Percentiles rank a stretch among this genome's conserved stretches.
These are phyloP conservation scores for Westerdykella ornata DNA, from an alignment of 2,329 filamentous ascomycete genomes.

Conservation along the genomic window DNA sequence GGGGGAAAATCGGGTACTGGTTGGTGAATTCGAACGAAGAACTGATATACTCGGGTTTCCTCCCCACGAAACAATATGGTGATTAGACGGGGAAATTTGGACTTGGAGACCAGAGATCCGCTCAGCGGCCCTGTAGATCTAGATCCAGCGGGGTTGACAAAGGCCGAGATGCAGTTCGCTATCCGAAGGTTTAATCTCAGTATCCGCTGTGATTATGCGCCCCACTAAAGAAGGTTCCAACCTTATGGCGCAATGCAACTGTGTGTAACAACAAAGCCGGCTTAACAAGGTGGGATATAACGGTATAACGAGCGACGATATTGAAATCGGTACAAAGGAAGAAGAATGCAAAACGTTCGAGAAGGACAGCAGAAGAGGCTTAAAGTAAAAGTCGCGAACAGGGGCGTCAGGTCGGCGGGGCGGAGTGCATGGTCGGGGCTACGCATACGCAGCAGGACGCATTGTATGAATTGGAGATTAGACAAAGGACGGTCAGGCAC, in stretches of 20 bases:
- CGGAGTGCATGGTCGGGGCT: conserved; percentile 5
- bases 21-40: neutral
- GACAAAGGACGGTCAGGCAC: conserved; percentile 7
- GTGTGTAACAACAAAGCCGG: too few species aligned
- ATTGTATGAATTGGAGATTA: conserved; percentile 11
- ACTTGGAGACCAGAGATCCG: too few species aligned
- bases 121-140: too few species aligned
- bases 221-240: conserved; percentile 2
- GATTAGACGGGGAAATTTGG: too few species aligned
- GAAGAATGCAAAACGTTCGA: conserved; percentile 14
- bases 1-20: conserved; percentile 2
- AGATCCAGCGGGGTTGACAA: neutral
- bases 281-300: neutral
- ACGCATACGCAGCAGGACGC: conserved; percentile 11
- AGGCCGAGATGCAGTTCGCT: conserved; percentile 15
- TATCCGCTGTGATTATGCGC: neutral
- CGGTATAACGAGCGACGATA: neutral
- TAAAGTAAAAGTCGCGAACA: conserved; percentile 22
- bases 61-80: too few species aligned
- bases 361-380: conserved; percentile 23
- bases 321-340: neutral
- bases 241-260: conserved; percentile 5
- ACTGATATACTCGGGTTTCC: too few species aligned
- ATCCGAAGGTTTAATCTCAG: conserved; percentile 1
- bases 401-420: conserved; percentile 14